Evolutionary conservation across 2,329 filamentous ascomycete genomes (phyloP), one percentile per base, ranked within the genome.

Genomic region (Fusarium nelsonii): DNA sequence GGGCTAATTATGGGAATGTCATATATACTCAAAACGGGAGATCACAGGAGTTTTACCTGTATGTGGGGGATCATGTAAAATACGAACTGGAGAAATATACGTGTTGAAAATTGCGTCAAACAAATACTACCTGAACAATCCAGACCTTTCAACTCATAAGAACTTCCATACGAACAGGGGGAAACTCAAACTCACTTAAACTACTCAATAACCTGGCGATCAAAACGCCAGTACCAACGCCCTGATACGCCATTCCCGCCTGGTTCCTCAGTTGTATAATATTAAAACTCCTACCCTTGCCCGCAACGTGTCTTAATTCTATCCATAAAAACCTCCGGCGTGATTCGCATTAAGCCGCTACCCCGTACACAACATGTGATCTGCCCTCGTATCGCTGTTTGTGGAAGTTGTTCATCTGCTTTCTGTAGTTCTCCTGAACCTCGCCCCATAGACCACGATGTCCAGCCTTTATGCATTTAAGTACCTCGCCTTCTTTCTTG

Each of bases 371-470:
- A 34, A 75, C 70, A n/a, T 75, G 71, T 3, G 72, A 51, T 20
- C 69, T 73, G 1, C 58, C 61, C 39, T 68, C 73, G 16, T 66
- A 68, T 36, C 72, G 63, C 34, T 63, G 56, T 39, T 60, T 57
- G 43, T 75, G 65, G 40, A 71, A 75, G 8, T 48, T 58, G 9
- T 65, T 73, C 41, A 66, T 60, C 65, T 74, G 66, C 43, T 62
- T 71, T 44, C 77, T 71, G 32, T 76, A 70, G 12, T 57, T 58
- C 52, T 78, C 74, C 55, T 76, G 73, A 10, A 78, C 77, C 30
- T 76, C 60, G 1, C 77, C 77, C 44, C 76, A 73, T 4, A 76
- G 55, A 2, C 77, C 77, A 9, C 69, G 60, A 49, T 78, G 77
- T 6, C 69, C 66, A 20, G 49, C 51, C 28, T 68, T 61, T 14